Percentiles rank a stretch among this genome's conserved stretches.
phyloP scores from a whole-genome alignment of 2,329 filamentous ascomycete genomes.

The Phaeophleospora eucalypticola region DNA sequence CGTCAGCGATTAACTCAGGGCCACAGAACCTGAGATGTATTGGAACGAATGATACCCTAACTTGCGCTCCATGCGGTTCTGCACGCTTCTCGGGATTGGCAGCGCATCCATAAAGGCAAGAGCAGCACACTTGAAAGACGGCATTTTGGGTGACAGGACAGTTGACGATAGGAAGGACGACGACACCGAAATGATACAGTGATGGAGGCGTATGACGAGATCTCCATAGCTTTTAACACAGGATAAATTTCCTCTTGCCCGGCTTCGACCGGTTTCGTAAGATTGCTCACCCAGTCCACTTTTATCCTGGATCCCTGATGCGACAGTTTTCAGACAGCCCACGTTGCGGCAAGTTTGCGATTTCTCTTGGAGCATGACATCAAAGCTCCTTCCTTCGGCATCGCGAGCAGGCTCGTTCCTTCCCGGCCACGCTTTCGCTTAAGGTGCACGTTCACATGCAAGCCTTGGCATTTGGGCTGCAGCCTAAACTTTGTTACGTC shows the following conservation, averaged over 20 bases:
- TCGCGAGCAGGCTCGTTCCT: background rate
- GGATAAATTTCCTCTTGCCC: background rate
- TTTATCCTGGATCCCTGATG: background rate
- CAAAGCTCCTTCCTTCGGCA: background rate
- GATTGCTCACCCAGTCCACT: background rate
- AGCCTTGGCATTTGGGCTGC: background rate
- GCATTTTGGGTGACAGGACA: conserved; percentile 7
- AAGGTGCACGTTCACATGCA: background rate
- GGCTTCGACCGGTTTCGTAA: background rate
- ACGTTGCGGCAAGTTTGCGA: background rate
- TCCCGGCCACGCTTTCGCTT: background rate
- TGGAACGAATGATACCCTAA: conserved; percentile 12
- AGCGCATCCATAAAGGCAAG: conserved; percentile 7
- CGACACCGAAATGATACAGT: background rate
- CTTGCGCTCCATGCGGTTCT: conserved; percentile 7
- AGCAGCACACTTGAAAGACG: conserved; percentile 13
- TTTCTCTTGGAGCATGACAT: background rate
- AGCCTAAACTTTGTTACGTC: too few species aligned
- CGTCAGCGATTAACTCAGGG: background rate
- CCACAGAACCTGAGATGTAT: conserved; percentile 5
- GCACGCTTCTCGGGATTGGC: conserved; percentile 6
- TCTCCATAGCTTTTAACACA: background rate
- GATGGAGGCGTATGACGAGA: background rate
- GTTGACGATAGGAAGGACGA: background rate
- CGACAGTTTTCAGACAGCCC: background rate